Evolutionary conservation across 2,329 filamentous ascomycete species (phyloP), one percentile per base, ranked within the genome.

Genomic region (Alternaria gaisen): DNA sequence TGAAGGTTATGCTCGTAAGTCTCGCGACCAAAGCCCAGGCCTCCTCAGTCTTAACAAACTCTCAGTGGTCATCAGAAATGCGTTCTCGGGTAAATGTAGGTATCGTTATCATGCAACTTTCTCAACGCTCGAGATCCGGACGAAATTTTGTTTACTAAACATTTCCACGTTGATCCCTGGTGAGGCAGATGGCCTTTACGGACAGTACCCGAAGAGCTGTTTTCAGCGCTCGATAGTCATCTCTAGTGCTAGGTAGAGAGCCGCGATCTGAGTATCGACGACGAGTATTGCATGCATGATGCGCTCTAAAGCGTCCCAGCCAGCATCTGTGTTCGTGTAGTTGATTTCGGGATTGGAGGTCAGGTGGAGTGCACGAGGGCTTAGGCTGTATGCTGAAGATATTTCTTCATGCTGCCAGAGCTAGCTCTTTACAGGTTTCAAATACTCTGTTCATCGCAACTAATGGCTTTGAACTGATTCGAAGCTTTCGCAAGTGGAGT

Each of bases 1-100:
- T 69, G 66, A 3, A 78, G 63, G 26, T 72, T 73, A 43, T 80
- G 76, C 64, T 82, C 79, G 59, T 80, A 82, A 1, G 76, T 73
- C 58, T 80, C 78, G 12, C 75, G 76, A 47, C 80, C 77, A 58
- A 77, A 78, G 14, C 78, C 79, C 24, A 70, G 51, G 65, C 64
- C 63, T 79, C 76, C 11, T 72, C 70, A 0, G 57, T 38, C 18
- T 59, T 61, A 53, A 81, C 59, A 0, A 75, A 58, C 0, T 69
- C 62, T 77, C 79, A 81, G 32, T 79, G 77, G 6, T 74, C 72
- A 53, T 79, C 72, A 0, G 76, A 73, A 34, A 80, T 67, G 22
- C 76, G 72, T 6, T 66, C 69, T 9, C 77, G 69, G 7, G 72
- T 72, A 6, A 77, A 64, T 69, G 34, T 12, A 18, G 20, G n/a